Evolutionary conservation across 2,329 filamentous ascomycete species (phyloP).

Genomic region (Xylariaceae sp.): DNA sequence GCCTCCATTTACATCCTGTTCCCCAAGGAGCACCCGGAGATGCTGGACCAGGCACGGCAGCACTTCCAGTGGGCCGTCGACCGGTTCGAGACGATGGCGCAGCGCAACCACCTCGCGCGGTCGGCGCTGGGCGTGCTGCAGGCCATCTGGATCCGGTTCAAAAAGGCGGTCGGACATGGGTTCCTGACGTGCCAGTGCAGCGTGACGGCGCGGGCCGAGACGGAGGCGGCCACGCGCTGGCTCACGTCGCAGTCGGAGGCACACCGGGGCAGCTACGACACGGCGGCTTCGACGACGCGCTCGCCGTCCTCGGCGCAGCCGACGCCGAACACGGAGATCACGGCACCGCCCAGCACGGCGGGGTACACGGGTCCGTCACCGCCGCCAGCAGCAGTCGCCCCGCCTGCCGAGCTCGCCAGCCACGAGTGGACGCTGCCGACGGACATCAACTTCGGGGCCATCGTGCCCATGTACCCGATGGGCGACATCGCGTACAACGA

Average conservation of each 20-base stretch:
- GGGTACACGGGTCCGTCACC: too few species aligned
- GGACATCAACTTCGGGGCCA: constrained; percentile 43
- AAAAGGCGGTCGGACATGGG: constrained; percentile 40
- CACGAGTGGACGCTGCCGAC: constrained; percentile 38
- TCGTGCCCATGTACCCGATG: constrained; percentile 53
- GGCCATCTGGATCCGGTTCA: constrained; percentile 49
- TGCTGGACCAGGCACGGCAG: constrained; percentile 43
- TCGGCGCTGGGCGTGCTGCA: constrained; percentile 50
- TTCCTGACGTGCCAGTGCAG: constrained; percentile 20
- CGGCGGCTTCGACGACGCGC: constrained; percentile 1
- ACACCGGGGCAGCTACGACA: constrained; percentile 9
- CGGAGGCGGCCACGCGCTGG: constrained; percentile 16
- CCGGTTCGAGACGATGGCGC: constrained; percentile 51
- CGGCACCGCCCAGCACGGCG: constrained; percentile 17
- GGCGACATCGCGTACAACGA: constrained; percentile 54
- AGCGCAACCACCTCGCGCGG: constrained; percentile 48
- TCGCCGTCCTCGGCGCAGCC: constrained; percentile 12
- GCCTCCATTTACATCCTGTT: constrained; percentile 58
- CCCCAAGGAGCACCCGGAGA: constrained; percentile 47
- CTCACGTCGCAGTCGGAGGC: constrained; percentile 11
- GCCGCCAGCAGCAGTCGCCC: constrained; percentile 20
- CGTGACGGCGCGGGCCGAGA: constrained; percentile 10
- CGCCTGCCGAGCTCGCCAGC: constrained; percentile 16
- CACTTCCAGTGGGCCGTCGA: constrained; percentile 57
- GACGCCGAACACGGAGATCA: constrained; percentile 18